Conservation (phyloP, 257 asterid genomes). For the Capsicum chinense region DNA sequence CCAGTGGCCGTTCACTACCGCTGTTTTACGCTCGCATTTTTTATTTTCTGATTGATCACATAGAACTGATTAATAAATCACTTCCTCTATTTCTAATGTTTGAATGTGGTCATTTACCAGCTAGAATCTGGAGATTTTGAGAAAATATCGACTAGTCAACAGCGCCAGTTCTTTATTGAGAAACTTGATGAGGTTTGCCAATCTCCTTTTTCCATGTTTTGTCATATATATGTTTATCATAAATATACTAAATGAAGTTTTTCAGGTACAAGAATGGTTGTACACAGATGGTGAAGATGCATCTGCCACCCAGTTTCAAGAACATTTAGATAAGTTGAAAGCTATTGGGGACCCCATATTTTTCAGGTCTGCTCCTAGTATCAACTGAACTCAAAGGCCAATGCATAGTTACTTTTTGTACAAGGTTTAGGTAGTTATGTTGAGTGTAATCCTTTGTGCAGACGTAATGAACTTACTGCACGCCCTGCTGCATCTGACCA, state of each 20-base stretch:
- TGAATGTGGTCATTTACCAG: constrained; percentile 40
- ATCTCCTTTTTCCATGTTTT: constrained; percentile 34
- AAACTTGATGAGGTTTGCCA: constrained; percentile 87
- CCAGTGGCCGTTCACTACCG: not conserved
- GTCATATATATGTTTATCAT: not conserved
- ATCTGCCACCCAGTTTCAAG: constrained; percentile 81
- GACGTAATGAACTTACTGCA: constrained; percentile 85
- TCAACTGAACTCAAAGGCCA: constrained; percentile 30
- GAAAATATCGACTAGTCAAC: constrained; percentile 72
- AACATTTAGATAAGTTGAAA: constrained; percentile 76
- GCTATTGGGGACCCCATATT: constrained; percentile 94
- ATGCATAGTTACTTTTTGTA: not conserved
- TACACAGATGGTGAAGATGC: constrained; percentile 99
- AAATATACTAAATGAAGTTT: constrained; percentile 12
- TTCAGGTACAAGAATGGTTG: constrained; percentile 96
- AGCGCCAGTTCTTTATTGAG: constrained; percentile 77
- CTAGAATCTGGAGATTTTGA: constrained; percentile 84
- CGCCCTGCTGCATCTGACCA: constrained; percentile 87
- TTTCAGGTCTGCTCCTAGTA: constrained; percentile 61
- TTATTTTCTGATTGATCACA: constrained; percentile 8
- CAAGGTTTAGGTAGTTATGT: not conserved
- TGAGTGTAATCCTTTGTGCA: constrained; percentile 37
- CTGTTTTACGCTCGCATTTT: not conserved
- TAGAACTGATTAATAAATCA: not conserved
- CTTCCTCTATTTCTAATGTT: not conserved